Evolutionary conservation across 2,329 filamentous ascomycete species (phyloP), one percentile per base, ranked within the genome.

Genomic region (Coniochaeta sp.): DNA sequence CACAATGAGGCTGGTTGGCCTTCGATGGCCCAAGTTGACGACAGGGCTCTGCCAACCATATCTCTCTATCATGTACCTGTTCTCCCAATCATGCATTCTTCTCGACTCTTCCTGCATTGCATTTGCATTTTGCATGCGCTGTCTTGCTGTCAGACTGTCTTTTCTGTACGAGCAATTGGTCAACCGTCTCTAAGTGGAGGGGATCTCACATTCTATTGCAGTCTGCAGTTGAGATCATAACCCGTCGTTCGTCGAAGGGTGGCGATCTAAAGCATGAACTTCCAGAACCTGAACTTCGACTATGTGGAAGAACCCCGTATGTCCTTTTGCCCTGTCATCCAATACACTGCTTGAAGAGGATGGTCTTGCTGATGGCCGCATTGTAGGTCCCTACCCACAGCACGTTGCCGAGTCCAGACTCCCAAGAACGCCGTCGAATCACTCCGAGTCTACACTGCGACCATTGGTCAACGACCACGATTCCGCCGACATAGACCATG

Each of bases 271-370:
- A 68, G 55, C 58, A 73, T 73, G 71, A 71, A 67, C 59, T 65
- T 64, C 57, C 66, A 67, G 60, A 65, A 63, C 56, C 53, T 61
- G 53, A 62, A 65, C 60, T 65, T 65, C 56, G 63, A 70, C 55
- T 59, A 65, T 63, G 63, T 67, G 58, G 67, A 71, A 62, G 62
- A 60, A 57, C 57, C 61, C 57, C 64, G 68, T 70, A 69, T 60
- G 67, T 68, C 48, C 52, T 56, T 45, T 52, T 35, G 28, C 32
- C n/a, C 24, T 26, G 40, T 40, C 26, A 16, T 40, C 42, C 46
- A 33, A 49, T 26, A 28, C 47, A 22, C 31, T 35, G 13, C 12
- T 22, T 33, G 47, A 49, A 24, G 16, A 26, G n/a, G 20, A 33
- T 27, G 20, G 47, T 28, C 47, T 27, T 55, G 51, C 57, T 57